Evolutionary conservation across 805 yeast genomes (phyloP).

Genomic region (Myxozyma neotropica): DNA sequence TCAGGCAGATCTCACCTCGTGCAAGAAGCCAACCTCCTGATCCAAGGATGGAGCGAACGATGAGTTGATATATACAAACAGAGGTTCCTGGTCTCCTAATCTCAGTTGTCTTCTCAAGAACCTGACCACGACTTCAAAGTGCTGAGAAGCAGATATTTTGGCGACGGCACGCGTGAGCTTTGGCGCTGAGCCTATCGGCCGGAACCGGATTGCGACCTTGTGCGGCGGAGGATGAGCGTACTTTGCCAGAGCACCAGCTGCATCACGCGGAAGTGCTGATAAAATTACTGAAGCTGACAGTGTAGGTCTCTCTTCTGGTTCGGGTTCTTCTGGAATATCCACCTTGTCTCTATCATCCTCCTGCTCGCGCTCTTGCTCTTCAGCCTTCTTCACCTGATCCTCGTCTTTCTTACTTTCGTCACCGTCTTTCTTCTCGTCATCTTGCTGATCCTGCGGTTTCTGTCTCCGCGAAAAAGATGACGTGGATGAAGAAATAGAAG

Average conservation of each 20-base stretch:
- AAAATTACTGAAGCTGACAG: conserved; percentile 42
- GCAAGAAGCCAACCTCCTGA: conserved; percentile 42
- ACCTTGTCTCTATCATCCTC: background rate
- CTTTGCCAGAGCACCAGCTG: conserved; percentile 37
- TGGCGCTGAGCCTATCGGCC: conserved; percentile 59
- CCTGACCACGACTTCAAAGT: conserved; percentile 50
- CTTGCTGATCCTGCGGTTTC: background rate
- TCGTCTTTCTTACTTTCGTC: background rate
- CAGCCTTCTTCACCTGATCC: background rate
- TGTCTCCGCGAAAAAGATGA: background rate
- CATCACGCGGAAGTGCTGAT: conserved; percentile 39
- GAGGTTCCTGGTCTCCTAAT: conserved; percentile 37
- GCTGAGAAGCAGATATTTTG: conserved; percentile 49
- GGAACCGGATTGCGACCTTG: conserved; percentile 51
- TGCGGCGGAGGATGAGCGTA: conserved; percentile 36
- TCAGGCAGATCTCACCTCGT: conserved; percentile 26
- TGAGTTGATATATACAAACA: conserved; percentile 47
- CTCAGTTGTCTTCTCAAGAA: conserved; percentile 49
- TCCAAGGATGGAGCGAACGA: conserved; percentile 48
- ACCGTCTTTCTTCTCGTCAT: background rate
- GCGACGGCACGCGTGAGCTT: conserved; percentile 51
- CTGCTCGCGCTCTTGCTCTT: background rate
- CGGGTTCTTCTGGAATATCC: conserved; percentile 39
- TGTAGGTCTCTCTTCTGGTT: conserved; percentile 39
- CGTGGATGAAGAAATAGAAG: background rate